These are phyloP conservation scores for Ichthyophonus hoferi DNA, from an alignment of 208 protist genomes.

Conservation along the genomic window DNA sequence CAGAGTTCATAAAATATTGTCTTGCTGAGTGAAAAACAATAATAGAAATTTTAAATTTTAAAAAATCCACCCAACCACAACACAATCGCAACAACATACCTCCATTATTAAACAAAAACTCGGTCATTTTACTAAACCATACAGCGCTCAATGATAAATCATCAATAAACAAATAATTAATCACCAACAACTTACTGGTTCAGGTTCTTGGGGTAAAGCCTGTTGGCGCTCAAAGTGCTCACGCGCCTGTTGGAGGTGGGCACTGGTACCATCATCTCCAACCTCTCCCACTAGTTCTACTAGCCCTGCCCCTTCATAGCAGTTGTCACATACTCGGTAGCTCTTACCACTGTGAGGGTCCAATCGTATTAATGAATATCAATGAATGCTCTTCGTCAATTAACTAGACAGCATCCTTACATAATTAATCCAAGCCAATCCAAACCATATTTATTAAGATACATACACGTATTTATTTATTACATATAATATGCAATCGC, in stretches of 20 bases:
- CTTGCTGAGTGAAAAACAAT: too few species aligned
- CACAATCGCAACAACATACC: not conserved
- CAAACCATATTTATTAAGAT: not conserved
- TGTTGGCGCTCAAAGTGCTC: not conserved
- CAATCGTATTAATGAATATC: not conserved
- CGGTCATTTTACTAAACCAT: not conserved
- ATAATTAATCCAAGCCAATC: not conserved
- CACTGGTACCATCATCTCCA: not conserved
- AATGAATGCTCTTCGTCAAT: not conserved
- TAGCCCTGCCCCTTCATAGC: not conserved
- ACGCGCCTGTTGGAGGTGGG: not conserved
- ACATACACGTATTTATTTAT: not conserved
- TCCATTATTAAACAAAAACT: not conserved
- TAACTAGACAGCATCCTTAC: not conserved
- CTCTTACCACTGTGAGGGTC: not conserved
- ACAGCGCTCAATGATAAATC: not conserved
- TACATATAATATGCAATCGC: too few species aligned
- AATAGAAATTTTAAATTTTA: too few species aligned
- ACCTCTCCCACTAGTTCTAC: not conserved
- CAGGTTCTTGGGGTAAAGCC: not conserved
- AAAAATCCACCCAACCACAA: not conserved
- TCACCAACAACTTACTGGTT: not conserved
- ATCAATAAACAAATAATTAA: not conserved
- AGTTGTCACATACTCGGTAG: not conserved
- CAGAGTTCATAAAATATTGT: too few species aligned